These are phyloP conservation scores for Beauveria sp. DNA, from an alignment of 2,329 filamentous ascomycete genomes.

Conservation along the genomic window DNA sequence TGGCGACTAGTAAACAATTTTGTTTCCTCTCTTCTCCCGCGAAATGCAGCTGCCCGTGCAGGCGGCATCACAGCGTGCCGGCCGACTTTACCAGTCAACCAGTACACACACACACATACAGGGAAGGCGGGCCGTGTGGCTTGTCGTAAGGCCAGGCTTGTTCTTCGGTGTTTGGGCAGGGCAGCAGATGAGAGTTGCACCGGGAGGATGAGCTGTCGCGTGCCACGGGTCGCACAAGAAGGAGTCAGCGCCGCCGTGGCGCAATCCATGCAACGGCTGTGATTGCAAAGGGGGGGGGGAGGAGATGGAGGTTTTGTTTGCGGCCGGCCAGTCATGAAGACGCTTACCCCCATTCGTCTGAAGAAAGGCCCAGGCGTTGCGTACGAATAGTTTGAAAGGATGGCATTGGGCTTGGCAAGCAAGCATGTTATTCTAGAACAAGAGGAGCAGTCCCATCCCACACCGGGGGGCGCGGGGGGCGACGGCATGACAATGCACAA, in stretches of 20 bases:
- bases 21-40: slow-evolving; percentile 1
- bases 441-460: neutral
- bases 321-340: neutral
- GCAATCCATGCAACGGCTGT: too few relatives aligned
- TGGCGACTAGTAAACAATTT: neutral
- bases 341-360: neutral
- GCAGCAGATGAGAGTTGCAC: neutral
- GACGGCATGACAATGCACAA: neutral
- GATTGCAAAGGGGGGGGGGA: too few relatives aligned
- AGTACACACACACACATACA: too few relatives aligned
- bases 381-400: too few relatives aligned
- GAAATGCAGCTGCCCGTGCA: neutral
- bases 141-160: neutral
- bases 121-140: too few relatives aligned
- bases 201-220: neutral
- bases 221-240: neutral
- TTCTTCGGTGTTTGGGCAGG: neutral
- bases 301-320: neutral
- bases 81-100: neutral
- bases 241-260: too few relatives aligned
- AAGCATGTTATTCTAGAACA: neutral
- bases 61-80: neutral
- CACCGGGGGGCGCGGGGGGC: neutral
- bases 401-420: too few relatives aligned
- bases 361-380: neutral